A percentile compares a stretch with the other conserved stretches of the same genome.
Evolutionary conservation across 176 grass and related monocot species (phyloP).

Genomic region (Oryza punctata): DNA sequence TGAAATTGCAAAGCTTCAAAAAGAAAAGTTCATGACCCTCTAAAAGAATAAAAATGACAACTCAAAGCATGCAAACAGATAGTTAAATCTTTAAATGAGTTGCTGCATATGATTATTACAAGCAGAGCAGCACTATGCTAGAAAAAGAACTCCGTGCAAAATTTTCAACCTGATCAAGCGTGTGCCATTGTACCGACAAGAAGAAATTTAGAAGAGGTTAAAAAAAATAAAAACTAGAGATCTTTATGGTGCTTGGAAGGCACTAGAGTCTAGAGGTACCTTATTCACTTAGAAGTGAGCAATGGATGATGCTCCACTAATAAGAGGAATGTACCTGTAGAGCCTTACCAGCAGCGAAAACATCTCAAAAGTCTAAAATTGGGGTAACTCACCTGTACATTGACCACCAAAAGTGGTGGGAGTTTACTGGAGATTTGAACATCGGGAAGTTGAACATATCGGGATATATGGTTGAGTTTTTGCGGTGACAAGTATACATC

Average conservation of each 20-base stretch:
- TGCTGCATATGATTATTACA: neutral
- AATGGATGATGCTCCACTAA: neutral
- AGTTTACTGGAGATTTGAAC: constrained; percentile 63
- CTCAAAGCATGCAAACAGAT: constrained; percentile 6
- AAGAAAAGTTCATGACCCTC: neutral
- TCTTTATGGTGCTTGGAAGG: neutral
- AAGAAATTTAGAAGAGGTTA: neutral
- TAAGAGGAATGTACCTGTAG: neutral
- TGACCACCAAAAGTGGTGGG: constrained; percentile 86
- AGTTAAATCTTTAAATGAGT: constrained; percentile 23
- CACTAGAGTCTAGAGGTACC: neutral
- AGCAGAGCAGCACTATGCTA: neutral
- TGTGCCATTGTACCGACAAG: neutral
- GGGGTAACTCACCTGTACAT: constrained; percentile 77
- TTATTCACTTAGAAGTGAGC: neutral
- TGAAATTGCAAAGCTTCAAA: constrained; percentile 9
- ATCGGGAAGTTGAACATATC: constrained; percentile 86
- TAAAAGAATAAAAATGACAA: neutral
- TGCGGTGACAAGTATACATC: constrained; percentile 80
- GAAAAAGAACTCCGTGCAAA: constrained; percentile 6
- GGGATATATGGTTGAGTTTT: constrained; percentile 95
- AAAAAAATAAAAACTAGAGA: neutral
- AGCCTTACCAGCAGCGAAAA: neutral
- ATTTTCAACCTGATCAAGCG: neutral
- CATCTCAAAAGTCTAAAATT: neutral